Base-by-base conservation (phyloP, 495 filamentous ascomycete species). In the Ascodesmis nigricans region DNA sequence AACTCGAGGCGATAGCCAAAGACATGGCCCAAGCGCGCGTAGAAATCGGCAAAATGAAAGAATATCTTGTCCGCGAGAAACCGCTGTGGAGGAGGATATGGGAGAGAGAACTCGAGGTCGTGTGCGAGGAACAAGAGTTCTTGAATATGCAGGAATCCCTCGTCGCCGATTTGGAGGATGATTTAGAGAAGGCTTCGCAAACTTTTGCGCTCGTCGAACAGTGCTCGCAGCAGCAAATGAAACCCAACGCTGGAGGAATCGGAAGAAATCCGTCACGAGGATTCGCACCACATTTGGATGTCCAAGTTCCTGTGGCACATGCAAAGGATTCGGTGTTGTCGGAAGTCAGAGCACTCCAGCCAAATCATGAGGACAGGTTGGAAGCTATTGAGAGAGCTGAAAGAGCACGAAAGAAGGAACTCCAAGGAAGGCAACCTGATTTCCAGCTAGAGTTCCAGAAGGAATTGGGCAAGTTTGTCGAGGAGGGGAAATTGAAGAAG, bases 61-160 rank as follows among this genome's bases (percentile, higher is more conserved):
- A 91, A 24, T 92, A 75, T 60, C 65, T 95, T 52, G 74, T 73
- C 44, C 64, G 64, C 16, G 87, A 99, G 65, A 91, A 90, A 55
- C 87, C 87, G 0, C 58, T 91, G 29, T 99, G 87, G 80, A 90
- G 77, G 16, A 91, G 91, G 64, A 87, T 95, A 39, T 95, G 90
- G 87, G 82, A 93, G 65, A 77, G 80, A 55, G 82, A 95, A 47
- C 61, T 99, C 29, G 73, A 91, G 54, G 65, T 80, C 30, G 87
- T 99, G 9, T 95, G 83, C 57, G 79, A 83, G 43, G 90, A 92
- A 42, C 72, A 82, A 46, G 84, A 95, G 48, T 71, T 91, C 47
- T 65, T 95, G 34, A 87, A 78, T 11, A 73, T 92, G 60, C 79
- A 90, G 56, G 87, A 99, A 55, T 87, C 91, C 26, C 66, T 95